Conservation (phyloP, 768 basidiomycete genomes). For the Megacollybia marginata region DNA sequence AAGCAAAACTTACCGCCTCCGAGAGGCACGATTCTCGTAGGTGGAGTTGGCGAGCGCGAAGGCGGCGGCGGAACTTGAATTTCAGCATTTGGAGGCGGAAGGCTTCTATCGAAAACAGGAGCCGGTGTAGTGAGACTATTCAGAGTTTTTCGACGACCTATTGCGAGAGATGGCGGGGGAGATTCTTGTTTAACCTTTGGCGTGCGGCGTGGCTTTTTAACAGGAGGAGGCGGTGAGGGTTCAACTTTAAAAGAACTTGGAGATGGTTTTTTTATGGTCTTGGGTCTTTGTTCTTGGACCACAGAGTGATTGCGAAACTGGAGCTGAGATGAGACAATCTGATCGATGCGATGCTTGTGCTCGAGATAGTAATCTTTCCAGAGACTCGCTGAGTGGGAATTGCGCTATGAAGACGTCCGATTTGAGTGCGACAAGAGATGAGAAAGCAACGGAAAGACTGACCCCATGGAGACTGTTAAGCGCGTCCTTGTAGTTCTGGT, state of each 20-base stretch:
- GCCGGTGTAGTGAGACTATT: constrained; percentile 54
- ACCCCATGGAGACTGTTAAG: constrained; percentile 21
- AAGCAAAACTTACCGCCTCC: constrained; percentile 7
- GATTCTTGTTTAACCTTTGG: constrained; percentile 9
- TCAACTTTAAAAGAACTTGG: constrained; percentile 30
- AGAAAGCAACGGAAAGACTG: not conserved
- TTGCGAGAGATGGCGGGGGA: constrained; percentile 6
- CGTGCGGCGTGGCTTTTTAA: constrained; percentile 13
- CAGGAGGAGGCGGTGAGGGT: constrained; percentile 15
- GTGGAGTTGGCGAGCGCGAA: constrained; percentile 64
- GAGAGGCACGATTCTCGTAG: constrained; percentile 36
- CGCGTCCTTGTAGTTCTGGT: constrained; percentile 54
- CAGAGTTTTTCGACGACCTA: constrained; percentile 40
- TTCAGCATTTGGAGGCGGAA: constrained; percentile 57
- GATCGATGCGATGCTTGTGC: constrained; percentile 54
- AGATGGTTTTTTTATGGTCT: constrained; percentile 34
- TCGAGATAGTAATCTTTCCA: constrained; percentile 83
- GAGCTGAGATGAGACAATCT: constrained; percentile 21
- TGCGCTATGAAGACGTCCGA: constrained; percentile 23
- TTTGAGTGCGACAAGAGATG: not conserved
- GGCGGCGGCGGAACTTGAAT: constrained; percentile 56
- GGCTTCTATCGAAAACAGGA: constrained; percentile 36
- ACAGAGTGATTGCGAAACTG: constrained; percentile 15
- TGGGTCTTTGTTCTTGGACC: constrained; percentile 9
- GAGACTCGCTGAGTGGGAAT: constrained; percentile 47